Evolutionary conservation across 1,139 yeast genomes (phyloP).

Genomic region (Barnettozyma hawaiiensis): DNA sequence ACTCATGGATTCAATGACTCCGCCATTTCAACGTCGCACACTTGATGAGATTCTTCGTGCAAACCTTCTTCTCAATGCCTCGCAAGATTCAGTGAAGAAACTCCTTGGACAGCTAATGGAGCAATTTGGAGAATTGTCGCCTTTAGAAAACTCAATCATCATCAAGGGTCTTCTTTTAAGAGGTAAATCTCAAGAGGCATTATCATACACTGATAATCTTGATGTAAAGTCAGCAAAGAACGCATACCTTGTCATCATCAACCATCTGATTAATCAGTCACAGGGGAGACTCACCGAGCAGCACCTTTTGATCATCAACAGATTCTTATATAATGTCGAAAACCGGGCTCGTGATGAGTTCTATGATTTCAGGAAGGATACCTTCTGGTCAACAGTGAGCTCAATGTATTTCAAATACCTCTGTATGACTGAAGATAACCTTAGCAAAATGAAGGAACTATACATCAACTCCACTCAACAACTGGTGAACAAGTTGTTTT

Average conservation of each 20-base stretch:
- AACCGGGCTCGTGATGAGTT: background rate
- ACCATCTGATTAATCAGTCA: constrained; percentile 4
- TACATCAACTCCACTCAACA: constrained; percentile 10
- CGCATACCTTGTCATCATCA: constrained; percentile 9
- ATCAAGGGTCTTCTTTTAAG: constrained; percentile 8
- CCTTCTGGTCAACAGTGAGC: constrained; percentile 14
- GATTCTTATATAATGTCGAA: constrained; percentile 6
- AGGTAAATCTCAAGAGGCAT: constrained; percentile 6
- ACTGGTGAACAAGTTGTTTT: constrained; percentile 4
- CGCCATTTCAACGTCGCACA: constrained; percentile 25
- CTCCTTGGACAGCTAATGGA: constrained; percentile 31
- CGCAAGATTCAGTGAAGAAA: constrained; percentile 34
- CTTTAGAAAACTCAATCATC: constrained; percentile 11
- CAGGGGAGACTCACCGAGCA: constrained; percentile 1
- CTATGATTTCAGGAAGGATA: constrained; percentile 6
- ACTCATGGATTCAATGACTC: constrained; percentile 27
- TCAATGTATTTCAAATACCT: constrained; percentile 11
- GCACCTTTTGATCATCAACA: constrained; percentile 9
- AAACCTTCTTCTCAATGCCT: constrained; percentile 36
- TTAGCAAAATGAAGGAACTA: background rate
- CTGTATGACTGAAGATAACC: constrained; percentile 1
- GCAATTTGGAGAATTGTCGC: constrained; percentile 4
- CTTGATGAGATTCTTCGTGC: constrained; percentile 36
- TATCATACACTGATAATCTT: constrained; percentile 8
- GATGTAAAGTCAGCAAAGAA: constrained; percentile 2